Conservation (phyloP, 108 stramenopile species). For the Cyclostephanos invisitatus region DNA sequence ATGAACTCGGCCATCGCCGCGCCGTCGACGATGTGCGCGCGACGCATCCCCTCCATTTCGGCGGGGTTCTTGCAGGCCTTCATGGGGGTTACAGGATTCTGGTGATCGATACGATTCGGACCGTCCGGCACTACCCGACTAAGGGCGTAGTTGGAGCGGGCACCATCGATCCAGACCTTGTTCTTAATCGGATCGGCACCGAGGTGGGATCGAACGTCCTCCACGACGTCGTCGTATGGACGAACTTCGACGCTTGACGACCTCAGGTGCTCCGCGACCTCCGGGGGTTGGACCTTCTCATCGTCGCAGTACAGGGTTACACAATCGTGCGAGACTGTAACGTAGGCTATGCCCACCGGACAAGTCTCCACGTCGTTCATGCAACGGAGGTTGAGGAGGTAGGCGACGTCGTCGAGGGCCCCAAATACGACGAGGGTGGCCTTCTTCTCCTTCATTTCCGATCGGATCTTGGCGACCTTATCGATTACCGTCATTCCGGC, state of each 20-base stretch:
- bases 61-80: conserved; percentile 93
- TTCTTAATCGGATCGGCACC: conserved; percentile 23
- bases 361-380: conserved; percentile 88
- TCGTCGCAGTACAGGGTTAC: conserved; percentile 77
- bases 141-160: conserved; percentile 68
- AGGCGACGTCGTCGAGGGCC: conserved; percentile 95
- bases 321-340: conserved; percentile 70
- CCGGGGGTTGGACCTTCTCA: conserved; percentile 57
- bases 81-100: conserved; percentile 89
- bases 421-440: conserved; percentile 87
- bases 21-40: conserved; percentile 94
- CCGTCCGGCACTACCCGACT: conserved; percentile 59
- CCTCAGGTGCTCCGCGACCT: conserved; percentile 63
- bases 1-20: conserved; percentile 93
- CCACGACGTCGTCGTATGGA: conserved; percentile 70
- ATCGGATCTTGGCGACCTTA: conserved; percentile 78
- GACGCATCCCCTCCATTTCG: conserved; percentile 93
- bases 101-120: conserved; percentile 51
- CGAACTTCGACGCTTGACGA: conserved; percentile 56
- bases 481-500: conserved; percentile 81
- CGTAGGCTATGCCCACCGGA: conserved; percentile 94
- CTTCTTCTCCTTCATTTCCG: conserved; percentile 72
- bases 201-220: conserved; percentile 62
- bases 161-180: conserved; percentile 76
- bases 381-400: conserved; percentile 92